Evolutionary conservation across 352 stramenopile species (phyloP).

Genomic region (Poterioochromonas sp.): DNA sequence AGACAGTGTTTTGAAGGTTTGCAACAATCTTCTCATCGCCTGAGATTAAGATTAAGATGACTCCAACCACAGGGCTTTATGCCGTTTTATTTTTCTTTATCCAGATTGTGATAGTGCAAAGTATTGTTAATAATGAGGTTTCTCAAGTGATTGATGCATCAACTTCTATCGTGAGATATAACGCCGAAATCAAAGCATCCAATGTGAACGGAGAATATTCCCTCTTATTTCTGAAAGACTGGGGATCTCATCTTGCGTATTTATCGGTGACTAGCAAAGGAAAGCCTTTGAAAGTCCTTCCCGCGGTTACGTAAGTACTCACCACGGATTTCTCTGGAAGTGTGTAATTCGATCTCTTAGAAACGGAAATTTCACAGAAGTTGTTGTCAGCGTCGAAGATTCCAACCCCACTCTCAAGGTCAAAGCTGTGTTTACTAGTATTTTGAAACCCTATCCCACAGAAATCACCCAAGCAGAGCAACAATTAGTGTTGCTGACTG

Average conservation of each 20-base stretch:
- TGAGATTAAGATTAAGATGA: too few species aligned
- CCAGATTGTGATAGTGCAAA: background rate
- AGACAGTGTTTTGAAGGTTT: too few species aligned
- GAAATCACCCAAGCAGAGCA: conserved; percentile 67
- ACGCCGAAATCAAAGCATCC: background rate
- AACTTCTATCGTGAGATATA: background rate
- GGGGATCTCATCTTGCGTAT: background rate
- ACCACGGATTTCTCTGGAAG: background rate
- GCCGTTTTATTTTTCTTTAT: background rate
- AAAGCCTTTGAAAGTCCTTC: background rate
- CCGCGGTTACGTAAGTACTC: background rate
- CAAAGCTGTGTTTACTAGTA: conserved; percentile 61
- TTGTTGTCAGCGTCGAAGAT: background rate
- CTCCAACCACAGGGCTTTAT: background rate
- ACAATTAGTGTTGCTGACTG: conserved; percentile 66
- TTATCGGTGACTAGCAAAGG: background rate
- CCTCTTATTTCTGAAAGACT: background rate
- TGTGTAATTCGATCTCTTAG: background rate
- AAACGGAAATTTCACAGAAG: background rate
- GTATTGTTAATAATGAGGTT: conserved; percentile 16
- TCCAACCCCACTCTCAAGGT: conserved; percentile 52
- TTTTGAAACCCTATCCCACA: conserved; percentile 62
- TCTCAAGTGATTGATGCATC: background rate
- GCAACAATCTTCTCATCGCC: too few species aligned
- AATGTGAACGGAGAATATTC: background rate